These are phyloP conservation scores for Boletus sp. DNA, from an alignment of 1,284 basidiomycete genomes.

Conservation along the genomic window DNA sequence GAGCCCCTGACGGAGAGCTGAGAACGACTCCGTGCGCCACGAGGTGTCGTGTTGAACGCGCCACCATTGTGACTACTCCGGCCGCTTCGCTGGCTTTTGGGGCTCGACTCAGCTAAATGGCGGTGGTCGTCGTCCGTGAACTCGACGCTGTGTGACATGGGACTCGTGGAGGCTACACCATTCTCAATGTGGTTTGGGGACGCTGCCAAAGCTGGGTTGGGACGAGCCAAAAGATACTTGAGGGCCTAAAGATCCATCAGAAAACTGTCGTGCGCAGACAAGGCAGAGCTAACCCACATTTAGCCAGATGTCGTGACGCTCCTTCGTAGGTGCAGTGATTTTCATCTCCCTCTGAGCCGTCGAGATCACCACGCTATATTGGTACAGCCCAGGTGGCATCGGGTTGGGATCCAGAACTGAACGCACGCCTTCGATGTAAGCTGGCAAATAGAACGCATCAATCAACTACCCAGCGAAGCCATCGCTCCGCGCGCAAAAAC, in stretches of 20 bases:
- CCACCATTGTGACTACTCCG: conserved; percentile 55
- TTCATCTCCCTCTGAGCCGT: conserved; percentile 96
- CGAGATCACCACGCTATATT: conserved; percentile 89
- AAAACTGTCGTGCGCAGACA: conserved; percentile 4
- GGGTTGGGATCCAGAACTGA: conserved; percentile 90
- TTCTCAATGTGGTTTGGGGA: conserved; percentile 41
- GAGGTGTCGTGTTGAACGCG: conserved; percentile 68
- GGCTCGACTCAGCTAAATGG: conserved; percentile 49
- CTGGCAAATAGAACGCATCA: conserved; percentile 42
- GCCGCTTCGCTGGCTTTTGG: conserved; percentile 65
- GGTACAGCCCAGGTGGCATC: conserved; percentile 88
- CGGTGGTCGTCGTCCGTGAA: conserved; percentile 49
- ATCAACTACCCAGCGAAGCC: conserved; percentile 11
- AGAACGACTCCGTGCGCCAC: conserved; percentile 70
- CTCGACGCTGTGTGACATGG: conserved; percentile 45
- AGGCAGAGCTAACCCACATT: conserved; percentile 50
- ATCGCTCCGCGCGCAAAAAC: conserved; percentile 9
- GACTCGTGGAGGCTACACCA: conserved; percentile 46
- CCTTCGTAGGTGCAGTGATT: conserved; percentile 91
- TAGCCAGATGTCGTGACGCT: conserved; percentile 95
- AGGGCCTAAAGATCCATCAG: conserved; percentile 56
- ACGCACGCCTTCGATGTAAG: conserved; percentile 92
- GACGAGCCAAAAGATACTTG: conserved; percentile 77
- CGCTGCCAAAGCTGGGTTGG: conserved; percentile 42
- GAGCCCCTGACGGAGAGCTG: conserved; percentile 70